Percentiles rank a stretch among this genome's conserved stretches.
phyloP scores from a whole-genome alignment of 2,329 filamentous ascomycete genomes.

The Alternaria incomplexa region DNA sequence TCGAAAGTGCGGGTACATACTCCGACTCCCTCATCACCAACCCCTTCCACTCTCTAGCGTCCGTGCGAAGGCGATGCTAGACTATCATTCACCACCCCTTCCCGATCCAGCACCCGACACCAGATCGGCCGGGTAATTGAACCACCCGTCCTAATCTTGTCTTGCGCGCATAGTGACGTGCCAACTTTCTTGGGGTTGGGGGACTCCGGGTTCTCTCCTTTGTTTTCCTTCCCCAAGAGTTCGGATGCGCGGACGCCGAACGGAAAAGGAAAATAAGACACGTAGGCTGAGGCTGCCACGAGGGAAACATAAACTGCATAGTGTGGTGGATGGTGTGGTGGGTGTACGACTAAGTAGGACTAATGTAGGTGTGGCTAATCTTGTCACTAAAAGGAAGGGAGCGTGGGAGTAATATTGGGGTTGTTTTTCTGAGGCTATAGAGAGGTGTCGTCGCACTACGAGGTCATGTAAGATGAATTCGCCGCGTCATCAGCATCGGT shows the following conservation, averaged over 20 bases:
- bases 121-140: neutral
- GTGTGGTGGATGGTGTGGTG: neutral
- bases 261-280: neutral
- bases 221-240: neutral
- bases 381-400: neutral
- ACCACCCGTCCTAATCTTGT: neutral
- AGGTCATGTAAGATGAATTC: neutral
- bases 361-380: neutral
- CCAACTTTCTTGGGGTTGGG: rapidly evolving
- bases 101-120: neutral
- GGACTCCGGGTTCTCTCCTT: neutral
- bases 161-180: neutral
- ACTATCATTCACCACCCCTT: neutral
- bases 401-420: neutral
- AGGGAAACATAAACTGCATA: neutral
- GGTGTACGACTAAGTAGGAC: neutral
- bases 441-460: neutral
- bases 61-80: neutral
- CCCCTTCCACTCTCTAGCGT: neutral
- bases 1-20: neutral
- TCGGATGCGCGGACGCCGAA: neutral
- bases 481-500: neutral
- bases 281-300: neutral
- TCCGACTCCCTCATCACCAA: neutral
- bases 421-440: neutral